Base-by-base conservation (phyloP, 192 early-diverging fungal genomes). In the Umbelopsis sp. region DNA sequence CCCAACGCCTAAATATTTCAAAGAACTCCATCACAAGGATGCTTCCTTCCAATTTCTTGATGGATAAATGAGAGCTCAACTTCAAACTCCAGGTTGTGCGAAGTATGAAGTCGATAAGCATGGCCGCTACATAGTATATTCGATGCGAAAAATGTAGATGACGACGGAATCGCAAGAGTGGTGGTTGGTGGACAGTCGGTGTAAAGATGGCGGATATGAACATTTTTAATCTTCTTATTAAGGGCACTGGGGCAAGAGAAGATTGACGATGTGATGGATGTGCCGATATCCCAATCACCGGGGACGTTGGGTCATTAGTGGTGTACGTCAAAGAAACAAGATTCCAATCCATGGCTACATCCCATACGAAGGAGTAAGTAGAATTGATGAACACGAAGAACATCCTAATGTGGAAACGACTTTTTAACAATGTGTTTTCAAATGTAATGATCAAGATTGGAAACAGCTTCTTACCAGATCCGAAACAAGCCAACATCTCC, bases 311-410 rank as follows among this genome's bases (percentile, higher is more conserved):
- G 16, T 51, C 35, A 61, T 15, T 20, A 21, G 20, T 30, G 13
- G 13, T 58, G 27, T 71, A 68, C 1, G 67, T 74, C 55, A 73
- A 47, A 5, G 67, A 47, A 15, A 80, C 66, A 41, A 98, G 72
- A 33, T 89, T 86, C 96, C 96, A 98, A 78, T 97, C 97, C 74
- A 94, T 90, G 18, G 84, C 87, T 30, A 98, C 85, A 82, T 98
- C 97, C 98, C 97, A 99, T 78, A 96, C 97, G 48, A 96, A 89
- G 6, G 93, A 96, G 79, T 92, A 98, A 16, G 95, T 81, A 35
- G 97, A 95, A 80, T 98, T 97, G 66, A 97, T 78, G 25, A 90
- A 81, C 1, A 92, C 90, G 23, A 82, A 83, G 41, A 85, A 67
- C 16, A 88, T 71, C 86, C 86, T 87, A 75, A n/a, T 15, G 58